Evolutionary conservation across 805 yeast genomes (phyloP).

Genomic region (Jamesozyma piceae): DNA sequence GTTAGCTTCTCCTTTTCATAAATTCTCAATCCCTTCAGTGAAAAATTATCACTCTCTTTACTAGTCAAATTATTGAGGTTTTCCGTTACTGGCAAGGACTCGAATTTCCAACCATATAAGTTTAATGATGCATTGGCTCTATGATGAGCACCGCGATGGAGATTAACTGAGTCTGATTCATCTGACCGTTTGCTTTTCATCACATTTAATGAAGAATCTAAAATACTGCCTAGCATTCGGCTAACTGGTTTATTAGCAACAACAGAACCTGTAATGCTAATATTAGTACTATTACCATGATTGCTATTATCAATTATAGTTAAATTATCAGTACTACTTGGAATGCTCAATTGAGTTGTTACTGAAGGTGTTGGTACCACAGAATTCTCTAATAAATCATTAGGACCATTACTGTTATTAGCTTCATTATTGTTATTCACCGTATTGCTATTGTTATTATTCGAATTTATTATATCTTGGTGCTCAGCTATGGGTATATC

Average conservation of each 20-base stretch:
- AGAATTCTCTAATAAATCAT: neutral
- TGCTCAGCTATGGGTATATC: slow-evolving; percentile 22
- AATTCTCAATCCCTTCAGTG: slow-evolving; percentile 37
- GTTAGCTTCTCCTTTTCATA: slow-evolving; percentile 27
- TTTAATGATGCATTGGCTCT: slow-evolving; percentile 10
- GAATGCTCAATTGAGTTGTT: neutral
- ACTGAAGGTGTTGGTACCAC: neutral
- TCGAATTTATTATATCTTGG: neutral
- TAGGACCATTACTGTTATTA: neutral
- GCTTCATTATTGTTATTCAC: neutral
- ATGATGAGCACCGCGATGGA: neutral
- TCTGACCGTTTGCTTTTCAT: slow-evolving; percentile 8
- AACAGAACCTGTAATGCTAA: neutral
- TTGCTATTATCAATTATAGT: neutral
- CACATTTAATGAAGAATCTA: slow-evolving; percentile 7
- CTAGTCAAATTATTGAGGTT: slow-evolving; percentile 8
- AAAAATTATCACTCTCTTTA: slow-evolving; percentile 13
- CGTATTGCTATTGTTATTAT: neutral
- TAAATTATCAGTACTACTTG: neutral
- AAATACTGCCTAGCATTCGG: slow-evolving; percentile 18
- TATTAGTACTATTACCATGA: neutral
- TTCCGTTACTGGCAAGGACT: slow-evolving; percentile 15
- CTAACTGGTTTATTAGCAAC: slow-evolving; percentile 11
- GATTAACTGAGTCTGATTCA: slow-evolving; percentile 6
- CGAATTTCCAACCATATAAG: slow-evolving; percentile 30